These are phyloP conservation scores for Vigna nakashimae DNA, from an alignment of 306 rosid genomes.

Conservation along the genomic window DNA sequence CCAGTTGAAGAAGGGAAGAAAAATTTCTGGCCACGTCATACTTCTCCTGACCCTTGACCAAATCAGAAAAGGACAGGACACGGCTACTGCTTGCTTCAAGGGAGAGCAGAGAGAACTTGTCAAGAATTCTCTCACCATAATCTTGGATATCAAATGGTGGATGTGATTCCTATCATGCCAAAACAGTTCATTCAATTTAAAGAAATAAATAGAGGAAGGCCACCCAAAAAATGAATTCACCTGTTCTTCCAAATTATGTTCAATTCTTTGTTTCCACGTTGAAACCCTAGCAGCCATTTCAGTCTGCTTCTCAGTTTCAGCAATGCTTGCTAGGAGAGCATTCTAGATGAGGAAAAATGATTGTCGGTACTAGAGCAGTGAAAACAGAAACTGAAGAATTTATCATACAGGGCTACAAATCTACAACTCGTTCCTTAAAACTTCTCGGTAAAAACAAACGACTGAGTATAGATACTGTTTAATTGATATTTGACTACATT, in stretches of 20 bases:
- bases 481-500: neutral
- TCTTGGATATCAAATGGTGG: slow-evolving; percentile 86
- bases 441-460: neutral
- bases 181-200: slow-evolving; percentile 41
- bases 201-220: slow-evolving; percentile 10
- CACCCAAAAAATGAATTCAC: slow-evolving; percentile 52
- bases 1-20: slow-evolving; percentile 93
- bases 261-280: slow-evolving; percentile 91
- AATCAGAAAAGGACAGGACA: slow-evolving; percentile 65
- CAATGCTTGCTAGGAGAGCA: slow-evolving; percentile 87
- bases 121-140: slow-evolving; percentile 74
- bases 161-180: slow-evolving; percentile 67
- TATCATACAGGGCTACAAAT: slow-evolving; percentile 19
- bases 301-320: slow-evolving; percentile 87
- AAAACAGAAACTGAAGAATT: slow-evolving; percentile 12
- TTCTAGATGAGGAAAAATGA: slow-evolving; percentile 55
- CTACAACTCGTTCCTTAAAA: slow-evolving; percentile 14
- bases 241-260: slow-evolving; percentile 87
- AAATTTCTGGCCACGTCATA: slow-evolving; percentile 87
- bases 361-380: neutral
- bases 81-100: slow-evolving; percentile 54
- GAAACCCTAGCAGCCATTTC: slow-evolving; percentile 89
- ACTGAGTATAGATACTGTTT: neutral
- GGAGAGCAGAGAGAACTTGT: slow-evolving; percentile 70
- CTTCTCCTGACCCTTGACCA: slow-evolving; percentile 75